Base-by-base conservation (phyloP, 768 basidiomycete species). In the Hygrocybe punicea region DNA sequence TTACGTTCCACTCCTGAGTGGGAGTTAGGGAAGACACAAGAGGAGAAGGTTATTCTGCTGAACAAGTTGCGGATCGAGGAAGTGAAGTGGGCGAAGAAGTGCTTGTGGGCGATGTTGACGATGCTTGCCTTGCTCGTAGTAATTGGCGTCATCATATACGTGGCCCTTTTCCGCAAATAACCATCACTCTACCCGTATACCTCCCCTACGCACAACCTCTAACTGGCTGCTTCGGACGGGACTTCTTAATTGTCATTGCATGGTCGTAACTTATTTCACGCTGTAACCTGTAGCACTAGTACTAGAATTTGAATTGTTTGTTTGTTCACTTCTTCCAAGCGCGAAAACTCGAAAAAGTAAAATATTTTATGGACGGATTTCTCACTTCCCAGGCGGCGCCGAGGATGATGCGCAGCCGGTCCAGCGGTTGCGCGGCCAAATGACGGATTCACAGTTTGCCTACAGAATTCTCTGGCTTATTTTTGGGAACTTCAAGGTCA, bases 21-120 rank as follows among this genome's bases (percentile, higher is more conserved):
- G 84, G 73, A 83, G 65, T 72, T 78, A 0, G 82, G 80, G 55
- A 84, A 80, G 68, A 82, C 82, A 4, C 75, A 74, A 52, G 78
- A 73, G 7, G 84, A 84, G 60, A 77, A 72, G 29, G 70, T 73
- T 47, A 67, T 71, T 50, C 72, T 84, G 33, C 72, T 84, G 49
- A 68, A 69, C 4, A 69, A 76, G 51, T 76, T 84, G 70, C 76
- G 82, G 60, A 66, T 60, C 39, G 69, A 72, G 3, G 84, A 85
- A 58, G 56, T 76, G 36, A 83, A 84, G 59, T 85, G 82, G 83
- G 83, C 83, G 5, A 72, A 69, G 57, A 73, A 82, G 7, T 85
- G 82, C 66, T 69, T 84, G 35, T 77, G 66, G 60, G 86, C 86
- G 1, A 72, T 85, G 33, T 35, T 80, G 17, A 70, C 76, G 23